Percentiles rank a stretch among this genome's conserved stretches.
phyloP scores from a whole-genome alignment of 2,329 filamentous ascomycete species.

The Stemphylium vesicarium region DNA sequence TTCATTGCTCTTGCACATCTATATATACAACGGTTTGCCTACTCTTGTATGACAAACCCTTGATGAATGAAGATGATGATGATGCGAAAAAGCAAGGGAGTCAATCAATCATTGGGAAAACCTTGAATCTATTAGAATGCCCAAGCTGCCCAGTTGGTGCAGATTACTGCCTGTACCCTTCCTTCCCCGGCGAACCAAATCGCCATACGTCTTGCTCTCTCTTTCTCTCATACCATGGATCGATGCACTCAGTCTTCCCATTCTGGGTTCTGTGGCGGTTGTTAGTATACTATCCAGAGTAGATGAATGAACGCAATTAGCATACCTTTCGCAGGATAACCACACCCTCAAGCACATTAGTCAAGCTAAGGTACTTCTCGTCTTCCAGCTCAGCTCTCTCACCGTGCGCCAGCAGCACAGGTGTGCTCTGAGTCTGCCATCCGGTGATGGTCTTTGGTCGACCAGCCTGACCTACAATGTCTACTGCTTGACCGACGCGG shows the following conservation, averaged over 20 bases:
- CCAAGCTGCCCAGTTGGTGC: conserved; percentile 18
- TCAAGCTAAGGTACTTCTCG: conserved; percentile 93
- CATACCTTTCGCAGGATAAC: conserved; percentile 96
- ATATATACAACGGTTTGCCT: conserved; percentile 28
- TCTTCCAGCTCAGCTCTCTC: conserved; percentile 97
- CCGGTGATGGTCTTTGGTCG: conserved; percentile 98
- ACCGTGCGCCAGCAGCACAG: conserved; percentile 90
- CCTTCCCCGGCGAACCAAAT: neutral
- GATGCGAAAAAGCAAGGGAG: too few species aligned
- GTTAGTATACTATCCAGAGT: conserved; percentile 12
- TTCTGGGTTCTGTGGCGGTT: conserved; percentile 51
- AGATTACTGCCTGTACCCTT: conserved; percentile 17
- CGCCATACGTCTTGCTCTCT: conserved; percentile 2
- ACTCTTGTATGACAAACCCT: neutral
- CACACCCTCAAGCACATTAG: conserved; percentile 88
- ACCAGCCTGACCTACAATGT: conserved; percentile 96
- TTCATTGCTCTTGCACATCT: conserved; percentile 28
- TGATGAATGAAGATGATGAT: too few species aligned
- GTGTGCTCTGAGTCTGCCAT: conserved; percentile 99
- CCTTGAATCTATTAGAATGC: conserved; percentile 40
- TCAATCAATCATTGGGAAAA: neutral
- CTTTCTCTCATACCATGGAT: neutral
- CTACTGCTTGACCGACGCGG: conserved; percentile 94
- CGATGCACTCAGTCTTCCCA: conserved; percentile 49
- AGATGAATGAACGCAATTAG: neutral